phyloP scores from a whole-genome alignment of 768 basidiomycete genomes.

The Thelephora ganbajun region DNA sequence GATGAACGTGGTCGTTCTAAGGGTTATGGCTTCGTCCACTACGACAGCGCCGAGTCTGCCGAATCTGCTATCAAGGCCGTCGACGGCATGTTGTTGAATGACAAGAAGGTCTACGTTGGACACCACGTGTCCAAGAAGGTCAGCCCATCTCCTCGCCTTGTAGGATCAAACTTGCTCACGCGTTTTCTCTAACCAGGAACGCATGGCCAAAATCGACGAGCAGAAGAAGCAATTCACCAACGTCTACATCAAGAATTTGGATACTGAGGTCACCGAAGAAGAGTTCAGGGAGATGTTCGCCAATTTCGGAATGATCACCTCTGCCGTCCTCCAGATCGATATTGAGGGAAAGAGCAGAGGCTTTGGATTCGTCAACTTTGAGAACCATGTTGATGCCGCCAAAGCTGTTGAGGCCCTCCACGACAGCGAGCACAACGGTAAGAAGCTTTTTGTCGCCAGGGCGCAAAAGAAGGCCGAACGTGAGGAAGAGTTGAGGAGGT shows the following conservation, averaged over 20 bases:
- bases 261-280: constrained; percentile 67
- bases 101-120: constrained; percentile 99
- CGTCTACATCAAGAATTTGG: constrained; percentile 96
- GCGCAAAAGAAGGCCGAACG: constrained; percentile 99
- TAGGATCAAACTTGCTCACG: neutral
- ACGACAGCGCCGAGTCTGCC: constrained; percentile 94
- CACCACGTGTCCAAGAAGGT: constrained; percentile 96
- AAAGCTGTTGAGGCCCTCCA: constrained; percentile 81
- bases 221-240: constrained; percentile 97
- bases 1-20: constrained; percentile 93
- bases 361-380: constrained; percentile 97
- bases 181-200: constrained; percentile 39
- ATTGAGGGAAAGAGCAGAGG: constrained; percentile 90
- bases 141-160: constrained; percentile 8
- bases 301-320: constrained; percentile 73
- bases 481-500: constrained; percentile 87
- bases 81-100: constrained; percentile 98
- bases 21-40: constrained; percentile 98
- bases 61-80: constrained; percentile 95
- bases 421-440: constrained; percentile 72
- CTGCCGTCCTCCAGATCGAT: constrained; percentile 72
- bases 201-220: constrained; percentile 97
- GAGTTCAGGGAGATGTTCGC: constrained; percentile 78
- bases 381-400: constrained; percentile 84
- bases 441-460: constrained; percentile 88